phyloP scores from a whole-genome alignment of 306 rosid genomes.

The Quercus alba region DNA sequence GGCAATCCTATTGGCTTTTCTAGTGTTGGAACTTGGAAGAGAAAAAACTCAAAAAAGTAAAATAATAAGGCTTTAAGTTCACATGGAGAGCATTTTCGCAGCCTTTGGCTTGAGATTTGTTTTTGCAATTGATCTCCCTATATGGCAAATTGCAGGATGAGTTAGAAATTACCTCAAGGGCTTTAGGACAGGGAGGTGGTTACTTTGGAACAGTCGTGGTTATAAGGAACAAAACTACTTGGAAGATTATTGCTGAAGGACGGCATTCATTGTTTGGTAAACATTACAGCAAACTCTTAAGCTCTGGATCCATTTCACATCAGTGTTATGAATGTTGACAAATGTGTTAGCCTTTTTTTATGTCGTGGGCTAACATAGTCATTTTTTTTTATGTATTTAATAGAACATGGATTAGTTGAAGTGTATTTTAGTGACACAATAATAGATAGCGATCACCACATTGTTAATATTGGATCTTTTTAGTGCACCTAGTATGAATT shows the following conservation, averaged over 20 bases:
- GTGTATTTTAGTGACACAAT: too few relatives aligned
- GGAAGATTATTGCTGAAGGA: conserved; percentile 84
- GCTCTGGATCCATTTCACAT: not conserved
- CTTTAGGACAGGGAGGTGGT: conserved; percentile 70
- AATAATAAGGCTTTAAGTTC: not conserved
- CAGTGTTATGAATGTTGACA: not conserved
- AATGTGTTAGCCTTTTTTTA: not conserved
- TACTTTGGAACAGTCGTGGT: conserved; percentile 66
- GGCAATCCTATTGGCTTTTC: not conserved
- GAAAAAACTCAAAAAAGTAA: not conserved
- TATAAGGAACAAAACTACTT: conserved; percentile 69
- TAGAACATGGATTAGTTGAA: too few relatives aligned
- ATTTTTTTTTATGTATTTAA: too few relatives aligned
- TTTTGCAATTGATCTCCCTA: not conserved
- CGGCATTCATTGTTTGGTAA: conserved; percentile 76
- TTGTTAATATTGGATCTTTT: too few relatives aligned
- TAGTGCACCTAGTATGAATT: too few relatives aligned
- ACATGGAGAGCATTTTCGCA: not conserved
- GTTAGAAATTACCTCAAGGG: conserved; percentile 68
- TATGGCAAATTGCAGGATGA: conserved; percentile 66
- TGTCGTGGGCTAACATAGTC: too few relatives aligned
- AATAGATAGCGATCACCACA: too few relatives aligned
- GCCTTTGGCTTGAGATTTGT: not conserved
- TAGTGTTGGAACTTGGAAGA: not conserved
- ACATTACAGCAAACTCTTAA: conserved; percentile 67